Evolutionary conservation across 441 rosid species (phyloP).

Genomic region (Croton laevigatus): DNA sequence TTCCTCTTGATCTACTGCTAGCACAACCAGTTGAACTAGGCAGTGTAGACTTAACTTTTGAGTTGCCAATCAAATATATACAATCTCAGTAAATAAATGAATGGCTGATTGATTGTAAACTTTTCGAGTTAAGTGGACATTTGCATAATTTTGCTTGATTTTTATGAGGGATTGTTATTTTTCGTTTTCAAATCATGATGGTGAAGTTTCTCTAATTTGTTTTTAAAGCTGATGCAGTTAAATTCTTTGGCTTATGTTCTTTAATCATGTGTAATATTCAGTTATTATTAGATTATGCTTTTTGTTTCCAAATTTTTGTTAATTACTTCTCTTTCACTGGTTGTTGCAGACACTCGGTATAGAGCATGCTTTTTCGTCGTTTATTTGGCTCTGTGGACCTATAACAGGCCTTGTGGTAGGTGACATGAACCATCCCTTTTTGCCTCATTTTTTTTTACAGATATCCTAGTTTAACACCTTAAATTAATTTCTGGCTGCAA

Average conservation of each 20-base stretch:
- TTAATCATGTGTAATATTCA: constrained; percentile 6
- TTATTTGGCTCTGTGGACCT: constrained; percentile 97
- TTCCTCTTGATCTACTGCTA: neutral
- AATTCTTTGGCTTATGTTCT: neutral
- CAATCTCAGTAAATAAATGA: neutral
- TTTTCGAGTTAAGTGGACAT: neutral
- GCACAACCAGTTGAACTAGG: no score
- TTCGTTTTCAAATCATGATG: neutral
- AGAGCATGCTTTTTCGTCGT: constrained; percentile 88
- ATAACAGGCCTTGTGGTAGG: constrained; percentile 97
- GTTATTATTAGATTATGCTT: constrained; percentile 1
- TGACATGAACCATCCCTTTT: constrained; percentile 13
- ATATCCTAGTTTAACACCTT: neutral
- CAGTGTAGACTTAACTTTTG: neutral
- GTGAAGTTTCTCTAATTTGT: neutral
- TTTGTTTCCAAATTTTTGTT: constrained; percentile 6
- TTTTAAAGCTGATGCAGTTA: neutral
- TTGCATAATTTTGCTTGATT: neutral
- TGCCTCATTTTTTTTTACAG: neutral
- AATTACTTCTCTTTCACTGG: constrained; percentile 26
- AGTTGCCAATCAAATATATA: neutral
- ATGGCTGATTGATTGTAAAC: neutral
- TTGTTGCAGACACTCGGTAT: constrained; percentile 93
- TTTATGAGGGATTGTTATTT: neutral
- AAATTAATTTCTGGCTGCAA: neutral